Evolutionary conservation across 768 basidiomycete genomes (phyloP).

Genomic region (Cubamyces sp.): DNA sequence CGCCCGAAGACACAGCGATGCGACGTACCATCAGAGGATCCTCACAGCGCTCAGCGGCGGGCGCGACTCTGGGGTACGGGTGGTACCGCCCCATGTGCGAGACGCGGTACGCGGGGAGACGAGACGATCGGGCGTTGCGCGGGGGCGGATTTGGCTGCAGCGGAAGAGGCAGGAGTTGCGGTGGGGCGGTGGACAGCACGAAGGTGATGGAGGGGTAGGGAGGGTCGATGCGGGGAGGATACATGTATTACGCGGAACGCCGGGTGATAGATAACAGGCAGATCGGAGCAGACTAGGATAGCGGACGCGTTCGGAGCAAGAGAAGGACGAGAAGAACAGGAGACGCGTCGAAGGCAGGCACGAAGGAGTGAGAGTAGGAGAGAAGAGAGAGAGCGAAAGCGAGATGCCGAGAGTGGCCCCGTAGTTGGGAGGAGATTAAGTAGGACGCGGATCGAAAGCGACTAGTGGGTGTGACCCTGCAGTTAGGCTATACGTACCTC

Average conservation of each 20-base stretch:
- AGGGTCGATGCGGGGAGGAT: conserved; percentile 9
- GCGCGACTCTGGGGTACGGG: conserved; percentile 10
- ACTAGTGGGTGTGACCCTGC: conserved; percentile 1
- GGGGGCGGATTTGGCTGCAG: not conserved
- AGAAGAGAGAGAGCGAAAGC: not conserved
- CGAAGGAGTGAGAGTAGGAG: not conserved
- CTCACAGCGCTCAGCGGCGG: not conserved
- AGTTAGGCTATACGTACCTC: conserved; percentile 3
- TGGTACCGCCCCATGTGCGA: conserved; percentile 11
- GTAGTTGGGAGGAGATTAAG: not conserved
- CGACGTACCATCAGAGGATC: conserved; percentile 6
- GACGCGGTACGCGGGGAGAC: conserved; percentile 15
- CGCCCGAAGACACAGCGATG: not conserved
- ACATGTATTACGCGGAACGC: conserved; percentile 8
- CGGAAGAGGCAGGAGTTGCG: not conserved
- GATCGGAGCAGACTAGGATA: not conserved
- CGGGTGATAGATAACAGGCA: not conserved
- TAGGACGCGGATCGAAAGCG: conserved; percentile 1
- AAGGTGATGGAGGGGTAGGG: conserved; percentile 16
- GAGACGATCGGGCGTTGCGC: not conserved
- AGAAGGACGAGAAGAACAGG: not conserved
- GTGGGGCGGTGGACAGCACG: not conserved
- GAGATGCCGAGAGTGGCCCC: not conserved
- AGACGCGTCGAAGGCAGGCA: no score
- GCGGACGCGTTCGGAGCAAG: not conserved